Evolutionary conservation across 768 basidiomycete genomes (phyloP), one percentile per base, ranked within the genome.

Genomic region (Pleurotus salmoneostramineus): DNA sequence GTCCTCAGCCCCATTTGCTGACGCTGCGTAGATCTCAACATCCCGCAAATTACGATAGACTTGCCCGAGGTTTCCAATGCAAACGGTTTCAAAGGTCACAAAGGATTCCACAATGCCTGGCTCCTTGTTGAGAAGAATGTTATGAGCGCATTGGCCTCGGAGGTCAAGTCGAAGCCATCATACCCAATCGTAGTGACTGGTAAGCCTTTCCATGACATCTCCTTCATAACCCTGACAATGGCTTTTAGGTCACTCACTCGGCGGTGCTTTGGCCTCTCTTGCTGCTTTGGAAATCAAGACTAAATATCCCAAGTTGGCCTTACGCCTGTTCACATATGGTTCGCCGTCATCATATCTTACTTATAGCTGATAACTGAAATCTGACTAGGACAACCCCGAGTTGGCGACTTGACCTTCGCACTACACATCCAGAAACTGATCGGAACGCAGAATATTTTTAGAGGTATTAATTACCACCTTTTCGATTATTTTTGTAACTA

Each of bases 271-370:
- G 34, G 50, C 50, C 7, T 27, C 50, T 15, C 15, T 52, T 8
- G 50, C 50, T n/a, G 27, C 50, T 36, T 7, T 52, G 50, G 50
- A 52, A 36, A 52, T 52, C 50, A 52, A 52, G 27, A 52, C 31
- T n/a, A 15, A 11, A 11, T 52, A 32, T 35, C 50, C 50, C 14
- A 52, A 52, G 15, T 35, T 52, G 5, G 37, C 34, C 10, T 3
- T 52, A 21, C 50, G 50, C 3, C 11, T 52, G 11, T 52, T 52
- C 34, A 52, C 31, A 15, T 52, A 34, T 36, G 50, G 50, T 52
- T 10, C 10, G n/a, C n/a, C n/a, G n/a, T n/a, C n/a, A n/a, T n/a
- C n/a, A n/a, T n/a, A n/a, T n/a, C n/a, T n/a, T n/a, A 8, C 37
- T n/a, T 40, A 40, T 40, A 40, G n/a, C n/a, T 10, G 37, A 40